These are phyloP conservation scores for Hypoxylon crocopeplum DNA, from an alignment of 495 filamentous ascomycete genomes.

Conservation along the genomic window DNA sequence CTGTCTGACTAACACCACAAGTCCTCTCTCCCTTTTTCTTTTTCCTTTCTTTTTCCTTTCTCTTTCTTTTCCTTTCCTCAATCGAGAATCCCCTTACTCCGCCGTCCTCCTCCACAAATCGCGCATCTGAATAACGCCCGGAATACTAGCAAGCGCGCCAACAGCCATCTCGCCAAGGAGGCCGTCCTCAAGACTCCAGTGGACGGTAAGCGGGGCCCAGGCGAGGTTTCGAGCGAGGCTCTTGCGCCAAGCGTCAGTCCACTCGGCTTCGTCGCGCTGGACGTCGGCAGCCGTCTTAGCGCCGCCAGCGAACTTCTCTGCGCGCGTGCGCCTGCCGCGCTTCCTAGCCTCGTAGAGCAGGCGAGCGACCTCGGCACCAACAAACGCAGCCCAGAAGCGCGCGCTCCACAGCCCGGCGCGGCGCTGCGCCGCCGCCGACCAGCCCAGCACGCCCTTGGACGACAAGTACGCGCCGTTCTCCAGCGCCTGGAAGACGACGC, in stretches of 20 bases:
- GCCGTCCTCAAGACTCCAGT: slow-evolving; percentile 82
- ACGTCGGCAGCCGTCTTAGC: slow-evolving; percentile 42
- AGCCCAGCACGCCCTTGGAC: slow-evolving; percentile 68
- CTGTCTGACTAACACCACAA: no score
- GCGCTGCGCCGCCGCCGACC: slow-evolving; percentile 57
- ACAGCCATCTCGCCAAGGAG: slow-evolving; percentile 64
- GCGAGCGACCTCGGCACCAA: slow-evolving; percentile 74
- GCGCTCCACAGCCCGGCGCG: slow-evolving; percentile 75
- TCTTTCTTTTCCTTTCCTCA: neutral
- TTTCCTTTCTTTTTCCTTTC: neutral
- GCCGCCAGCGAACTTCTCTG: slow-evolving; percentile 45
- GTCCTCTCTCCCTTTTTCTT: neutral
- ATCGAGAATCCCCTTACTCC: slow-evolving; percentile 11
- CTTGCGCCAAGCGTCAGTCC: slow-evolving; percentile 52
- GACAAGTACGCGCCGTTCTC: slow-evolving; percentile 87
- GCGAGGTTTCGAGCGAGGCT: slow-evolving; percentile 58
- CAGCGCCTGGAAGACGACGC: slow-evolving; percentile 73
- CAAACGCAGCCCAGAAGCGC: slow-evolving; percentile 79
- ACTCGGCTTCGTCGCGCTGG: slow-evolving; percentile 51
- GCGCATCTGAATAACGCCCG: slow-evolving; percentile 70
- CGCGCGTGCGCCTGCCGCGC: slow-evolving; percentile 33
- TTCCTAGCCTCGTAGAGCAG: slow-evolving; percentile 56
- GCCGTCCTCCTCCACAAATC: slow-evolving; percentile 65
- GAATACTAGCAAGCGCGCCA: slow-evolving; percentile 69
- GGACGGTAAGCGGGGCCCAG: slow-evolving; percentile 68